A percentile compares a stretch with the other conserved stretches of the same genome.
These are phyloP conservation scores for Aspergillus nidulans DNA, from an alignment of 495 filamentous ascomycete genomes.

Conservation along the genomic window DNA sequence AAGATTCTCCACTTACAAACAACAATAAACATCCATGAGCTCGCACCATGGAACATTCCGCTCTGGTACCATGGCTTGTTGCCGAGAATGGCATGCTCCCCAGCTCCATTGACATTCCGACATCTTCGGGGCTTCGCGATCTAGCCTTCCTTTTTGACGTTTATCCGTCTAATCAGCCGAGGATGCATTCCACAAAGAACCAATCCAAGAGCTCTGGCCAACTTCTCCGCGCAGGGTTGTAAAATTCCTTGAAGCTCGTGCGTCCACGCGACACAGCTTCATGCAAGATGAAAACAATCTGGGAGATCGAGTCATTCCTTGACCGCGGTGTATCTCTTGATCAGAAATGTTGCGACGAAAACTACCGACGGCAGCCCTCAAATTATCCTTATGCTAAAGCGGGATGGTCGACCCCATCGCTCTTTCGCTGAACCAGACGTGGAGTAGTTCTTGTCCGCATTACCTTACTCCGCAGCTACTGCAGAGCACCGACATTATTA, in stretches of 20 bases:
- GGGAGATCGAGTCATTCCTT: neutral
- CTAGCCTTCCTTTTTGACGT: neutral
- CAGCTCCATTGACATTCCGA: neutral
- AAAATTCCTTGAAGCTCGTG: neutral
- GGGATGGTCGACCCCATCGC: neutral
- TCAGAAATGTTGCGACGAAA: neutral
- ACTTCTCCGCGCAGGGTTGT: neutral
- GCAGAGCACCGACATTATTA: neutral
- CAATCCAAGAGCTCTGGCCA: neutral
- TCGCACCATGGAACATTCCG: neutral
- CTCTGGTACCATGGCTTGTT: neutral
- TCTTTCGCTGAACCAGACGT: neutral
- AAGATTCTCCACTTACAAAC: neutral
- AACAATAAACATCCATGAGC: neutral
- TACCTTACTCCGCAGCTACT: neutral
- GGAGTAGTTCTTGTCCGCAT: neutral
- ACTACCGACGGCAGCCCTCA: neutral
- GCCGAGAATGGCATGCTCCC: conserved; percentile 1
- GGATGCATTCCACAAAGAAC: neutral
- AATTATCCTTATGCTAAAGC: neutral
- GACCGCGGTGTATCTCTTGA: neutral
- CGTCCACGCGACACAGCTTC: neutral
- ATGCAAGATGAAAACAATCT: neutral
- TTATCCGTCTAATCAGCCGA: neutral
- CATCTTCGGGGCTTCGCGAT: neutral